A percentile compares a stretch with the other conserved stretches of the same genome.
Evolutionary conservation across 768 basidiomycete species (phyloP).

Genomic region (Lanmaoa rubissima): DNA sequence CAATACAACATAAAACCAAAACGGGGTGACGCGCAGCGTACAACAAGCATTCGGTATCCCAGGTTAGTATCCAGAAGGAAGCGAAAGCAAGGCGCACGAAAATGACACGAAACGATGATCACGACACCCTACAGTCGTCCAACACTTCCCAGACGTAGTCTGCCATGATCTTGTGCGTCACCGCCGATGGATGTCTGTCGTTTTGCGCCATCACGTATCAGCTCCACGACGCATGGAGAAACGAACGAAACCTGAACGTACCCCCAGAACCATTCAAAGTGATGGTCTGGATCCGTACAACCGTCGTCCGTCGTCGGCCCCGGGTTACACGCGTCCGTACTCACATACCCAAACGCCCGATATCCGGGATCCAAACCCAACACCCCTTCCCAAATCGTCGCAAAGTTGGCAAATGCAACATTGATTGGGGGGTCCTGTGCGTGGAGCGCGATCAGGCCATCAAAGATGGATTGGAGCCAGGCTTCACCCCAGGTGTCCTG

Average conservation of each 20-base stretch:
- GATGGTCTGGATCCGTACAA: constrained; percentile 45
- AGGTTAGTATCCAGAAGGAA: neutral
- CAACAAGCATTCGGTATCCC: neutral
- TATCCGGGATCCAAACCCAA: constrained; percentile 43
- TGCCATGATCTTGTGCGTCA: constrained; percentile 52
- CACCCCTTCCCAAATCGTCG: constrained; percentile 50
- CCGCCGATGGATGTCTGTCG: constrained; percentile 48
- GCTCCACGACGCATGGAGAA: neutral
- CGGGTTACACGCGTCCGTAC: constrained; percentile 36
- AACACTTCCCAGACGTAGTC: constrained; percentile 47
- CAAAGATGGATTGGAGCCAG: constrained; percentile 46
- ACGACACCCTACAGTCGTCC: constrained; percentile 26
- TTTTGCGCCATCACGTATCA: neutral
- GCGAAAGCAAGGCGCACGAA: neutral
- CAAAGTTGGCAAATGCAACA: constrained; percentile 47
- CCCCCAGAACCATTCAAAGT: constrained; percentile 54
- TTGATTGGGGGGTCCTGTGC: constrained; percentile 30
- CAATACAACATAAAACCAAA: neutral
- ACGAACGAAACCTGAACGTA: constrained; percentile 23
- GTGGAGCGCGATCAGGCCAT: constrained; percentile 39
- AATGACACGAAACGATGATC: neutral
- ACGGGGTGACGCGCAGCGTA: neutral
- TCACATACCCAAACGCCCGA: constrained; percentile 48
- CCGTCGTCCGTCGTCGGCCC: constrained; percentile 33
- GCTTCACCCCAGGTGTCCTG: constrained; percentile 42